Evolutionary conservation across 176 grass and related monocot species (phyloP).

Genomic region (Chloris gayana): DNA sequence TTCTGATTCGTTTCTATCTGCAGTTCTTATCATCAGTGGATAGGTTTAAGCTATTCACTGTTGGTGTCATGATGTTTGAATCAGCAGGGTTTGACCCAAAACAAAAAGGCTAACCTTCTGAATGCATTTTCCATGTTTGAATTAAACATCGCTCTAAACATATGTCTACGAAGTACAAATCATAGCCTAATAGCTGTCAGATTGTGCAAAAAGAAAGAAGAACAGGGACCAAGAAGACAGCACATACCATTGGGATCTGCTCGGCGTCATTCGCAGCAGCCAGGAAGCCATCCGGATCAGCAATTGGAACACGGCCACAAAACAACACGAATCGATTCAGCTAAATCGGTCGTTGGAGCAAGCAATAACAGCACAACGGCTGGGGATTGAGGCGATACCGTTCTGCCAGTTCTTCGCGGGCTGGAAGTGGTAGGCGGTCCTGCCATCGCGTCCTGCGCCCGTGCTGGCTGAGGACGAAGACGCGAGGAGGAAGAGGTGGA

Average conservation of each 20-base stretch:
- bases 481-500: conserved; percentile 15
- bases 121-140: neutral
- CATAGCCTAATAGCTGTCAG: neutral
- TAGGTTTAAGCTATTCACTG: neutral
- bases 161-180: neutral
- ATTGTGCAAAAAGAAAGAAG: neutral
- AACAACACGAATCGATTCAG: conserved; percentile 8
- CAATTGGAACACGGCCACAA: neutral
- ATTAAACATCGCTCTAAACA: neutral
- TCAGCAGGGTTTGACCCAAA: neutral
- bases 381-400: conserved; percentile 31
- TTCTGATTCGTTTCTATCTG: neutral
- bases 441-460: conserved; percentile 16
- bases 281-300: neutral
- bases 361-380: neutral
- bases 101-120: neutral
- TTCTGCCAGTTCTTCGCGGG: conserved; percentile 85
- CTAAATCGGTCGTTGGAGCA: neutral
- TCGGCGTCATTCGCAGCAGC: neutral
- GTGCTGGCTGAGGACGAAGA: neutral
- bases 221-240: neutral
- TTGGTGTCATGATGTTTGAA: too few species aligned
- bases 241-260: conserved; percentile 84
- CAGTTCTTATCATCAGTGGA: conserved; percentile 20
- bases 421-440: conserved; percentile 92